Evolutionary conservation across 495 filamentous ascomycete genomes (phyloP).

Genomic region (Xanthoparmelia taractica): DNA sequence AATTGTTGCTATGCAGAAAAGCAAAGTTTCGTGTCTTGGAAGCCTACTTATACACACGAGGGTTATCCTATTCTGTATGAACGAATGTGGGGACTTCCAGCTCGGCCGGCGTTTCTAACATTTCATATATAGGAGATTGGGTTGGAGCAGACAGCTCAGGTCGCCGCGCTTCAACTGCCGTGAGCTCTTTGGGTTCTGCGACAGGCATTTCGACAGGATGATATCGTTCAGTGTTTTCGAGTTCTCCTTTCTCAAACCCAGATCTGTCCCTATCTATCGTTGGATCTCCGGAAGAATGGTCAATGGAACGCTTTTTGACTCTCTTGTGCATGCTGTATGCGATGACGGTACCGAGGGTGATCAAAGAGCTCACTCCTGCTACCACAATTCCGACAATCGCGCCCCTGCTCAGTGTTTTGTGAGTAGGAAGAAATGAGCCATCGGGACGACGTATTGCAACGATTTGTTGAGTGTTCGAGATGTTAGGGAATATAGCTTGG

Average conservation of each 20-base stretch:
- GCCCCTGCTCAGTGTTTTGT: neutral
- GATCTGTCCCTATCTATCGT: neutral
- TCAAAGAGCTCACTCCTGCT: neutral
- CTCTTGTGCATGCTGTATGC: neutral
- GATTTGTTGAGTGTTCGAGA: conserved; percentile 8
- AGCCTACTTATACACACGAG: no score
- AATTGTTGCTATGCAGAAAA: no score
- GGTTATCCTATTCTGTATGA: conserved; percentile 17
- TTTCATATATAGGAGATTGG: neutral
- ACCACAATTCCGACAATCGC: neutral
- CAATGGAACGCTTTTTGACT: neutral
- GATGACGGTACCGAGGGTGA: neutral
- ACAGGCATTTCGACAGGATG: neutral
- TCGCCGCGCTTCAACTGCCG: neutral
- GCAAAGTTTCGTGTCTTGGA: no score
- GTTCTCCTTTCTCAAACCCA: neutral
- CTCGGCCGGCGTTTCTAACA: neutral
- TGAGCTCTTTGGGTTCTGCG: neutral
- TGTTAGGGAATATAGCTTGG: conserved; percentile 18
- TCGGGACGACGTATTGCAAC: neutral
- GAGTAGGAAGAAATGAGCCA: neutral
- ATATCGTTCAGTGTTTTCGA: neutral
- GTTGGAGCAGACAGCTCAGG: neutral
- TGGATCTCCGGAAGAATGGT: neutral
- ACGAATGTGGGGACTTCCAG: neutral